Base-by-base conservation (phyloP, 306 rosid genomes). In the Adenanthera pavonina region DNA sequence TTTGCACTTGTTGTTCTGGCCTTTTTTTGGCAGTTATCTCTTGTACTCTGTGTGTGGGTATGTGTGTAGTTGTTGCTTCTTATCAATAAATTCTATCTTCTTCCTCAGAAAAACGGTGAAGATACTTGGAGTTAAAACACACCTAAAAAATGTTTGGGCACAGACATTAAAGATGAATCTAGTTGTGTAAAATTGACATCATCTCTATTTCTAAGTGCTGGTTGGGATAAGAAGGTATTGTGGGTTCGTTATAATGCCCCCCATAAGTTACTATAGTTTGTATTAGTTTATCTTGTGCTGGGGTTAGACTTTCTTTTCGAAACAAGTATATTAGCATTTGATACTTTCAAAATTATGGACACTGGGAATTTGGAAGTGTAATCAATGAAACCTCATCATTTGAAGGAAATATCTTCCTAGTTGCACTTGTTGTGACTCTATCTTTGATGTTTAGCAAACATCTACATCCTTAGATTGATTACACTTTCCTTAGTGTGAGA, bases 401-500 rank as follows among this genome's bases (percentile, higher is more conserved):
- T 36, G 8, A 35, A 34, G 69, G 69, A 62, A 33, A 62, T 56
- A 56, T 56, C 12, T 7, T 5, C 0, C n/a, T 12, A 62, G 44
- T 62, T 34, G 69, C 16, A 59, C 36, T 10, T 49, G 17, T 59
- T 20, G 33, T 59, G 65, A 36, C 62, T 62, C 17, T 35, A 62
- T 62, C 44, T 44, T 36, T 62, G 69, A 62, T 62, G 69, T 62
- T 62, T 35, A 13, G 20, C 38, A 5, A 62, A 5, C 19, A 62
- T 62, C 44, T 14, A 35, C 9, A 11, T 60, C 69, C 44, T 59
- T 59, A 20, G 36, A 59, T 77, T 73, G 78, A 25, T 74, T 69
- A 67, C 85, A 77, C 83, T n/a, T 33, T 17, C 60, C 56, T 49
- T 46, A 6, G 41, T 78, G 75, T 35, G 52, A 33, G 69, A 52